Base-by-base conservation (phyloP, 179 eudicot genomes). In the Beta lomatogona region DNA sequence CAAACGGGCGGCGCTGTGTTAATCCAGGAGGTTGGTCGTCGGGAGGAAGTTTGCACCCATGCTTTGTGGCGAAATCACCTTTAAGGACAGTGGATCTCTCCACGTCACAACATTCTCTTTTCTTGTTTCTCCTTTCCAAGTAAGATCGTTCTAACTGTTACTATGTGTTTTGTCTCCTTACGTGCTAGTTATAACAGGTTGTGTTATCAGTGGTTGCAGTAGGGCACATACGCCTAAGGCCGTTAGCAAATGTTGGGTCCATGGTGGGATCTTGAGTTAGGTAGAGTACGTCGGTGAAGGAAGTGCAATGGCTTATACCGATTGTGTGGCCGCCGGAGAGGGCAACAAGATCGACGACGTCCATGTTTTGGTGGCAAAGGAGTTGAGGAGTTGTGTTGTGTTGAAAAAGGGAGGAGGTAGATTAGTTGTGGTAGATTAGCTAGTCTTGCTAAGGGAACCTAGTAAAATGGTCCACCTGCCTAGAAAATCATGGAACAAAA, bases 381-480 rank as follows among this genome's bases (percentile, higher is more conserved):
- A 45, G 66, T 79, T 36, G 69, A 93, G 88, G 80, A 91, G 80
- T 31, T 16, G 0, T 21, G 83, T 78, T n/a, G 93, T 41, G 87
- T 90, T 89, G 83, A 78, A 52, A 8, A 68, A 6, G 5, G 93
- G 91, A 9, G 88, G 65, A 5, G 93, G 93, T 52, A 94, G 85
- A 82, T 89, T 91, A 60, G 77, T 86, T 65, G 86, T 82, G 28
- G 86, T 46, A 77, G 79, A 45, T 93, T 80, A 53, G 93, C 98
- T 44, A 86, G 83, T 71, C 98, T 88, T 83, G 97, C 98, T 44
- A 91, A 75, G 25, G 95, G 97, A 4, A 92, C 69, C 8, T 69
- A 75, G 61, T 88, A 94, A 65, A 77, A 79, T 0, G 98, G 98
- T 13, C 98, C 98, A 50, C 94, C 91, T 9, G 92, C 76, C 97